Percentiles rank a stretch among this genome's conserved stretches.
phyloP scores from a whole-genome alignment of 2,329 filamentous ascomycete genomes.

The Microcera coccophila region DNA sequence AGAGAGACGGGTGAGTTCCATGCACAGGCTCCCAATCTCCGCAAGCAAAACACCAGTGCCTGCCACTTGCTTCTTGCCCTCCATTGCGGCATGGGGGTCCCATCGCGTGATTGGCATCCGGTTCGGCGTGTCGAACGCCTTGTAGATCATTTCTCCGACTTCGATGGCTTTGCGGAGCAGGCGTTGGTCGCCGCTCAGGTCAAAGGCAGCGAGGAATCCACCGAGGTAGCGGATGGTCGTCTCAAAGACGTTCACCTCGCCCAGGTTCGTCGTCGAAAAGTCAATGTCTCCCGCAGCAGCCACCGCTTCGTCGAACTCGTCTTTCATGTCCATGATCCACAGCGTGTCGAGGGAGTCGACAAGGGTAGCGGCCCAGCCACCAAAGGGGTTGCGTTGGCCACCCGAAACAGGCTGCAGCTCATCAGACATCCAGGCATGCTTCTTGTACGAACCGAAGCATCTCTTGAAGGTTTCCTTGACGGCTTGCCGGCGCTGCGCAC shows the following conservation, averaged over 20 bases:
- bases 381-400: constrained; percentile 52
- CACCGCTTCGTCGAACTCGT: constrained; percentile 63
- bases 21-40: constrained; percentile 59
- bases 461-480: constrained; percentile 40
- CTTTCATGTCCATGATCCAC: constrained; percentile 66
- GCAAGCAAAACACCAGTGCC: constrained; percentile 42
- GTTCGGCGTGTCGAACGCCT: constrained; percentile 65
- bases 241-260: constrained; percentile 63
- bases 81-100: constrained; percentile 38
- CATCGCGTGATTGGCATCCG: constrained; percentile 57
- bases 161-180: constrained; percentile 60
- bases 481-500: constrained; percentile 36
- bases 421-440: constrained; percentile 60
- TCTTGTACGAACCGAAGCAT: constrained; percentile 56
- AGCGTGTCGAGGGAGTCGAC: constrained; percentile 68
- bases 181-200: constrained; percentile 55
- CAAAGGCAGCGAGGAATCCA: constrained; percentile 65
- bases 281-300: constrained; percentile 55
- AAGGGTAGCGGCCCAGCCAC: constrained; percentile 64
- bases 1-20: constrained; percentile 70
- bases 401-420: constrained; percentile 58
- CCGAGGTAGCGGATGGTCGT: constrained; percentile 69
- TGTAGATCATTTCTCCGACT: constrained; percentile 61
- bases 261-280: constrained; percentile 49
- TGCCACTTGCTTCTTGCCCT: constrained; percentile 24